Evolutionary conservation across 2,329 filamentous ascomycete genomes (phyloP).

Genomic region (Lecanicillium sp.): DNA sequence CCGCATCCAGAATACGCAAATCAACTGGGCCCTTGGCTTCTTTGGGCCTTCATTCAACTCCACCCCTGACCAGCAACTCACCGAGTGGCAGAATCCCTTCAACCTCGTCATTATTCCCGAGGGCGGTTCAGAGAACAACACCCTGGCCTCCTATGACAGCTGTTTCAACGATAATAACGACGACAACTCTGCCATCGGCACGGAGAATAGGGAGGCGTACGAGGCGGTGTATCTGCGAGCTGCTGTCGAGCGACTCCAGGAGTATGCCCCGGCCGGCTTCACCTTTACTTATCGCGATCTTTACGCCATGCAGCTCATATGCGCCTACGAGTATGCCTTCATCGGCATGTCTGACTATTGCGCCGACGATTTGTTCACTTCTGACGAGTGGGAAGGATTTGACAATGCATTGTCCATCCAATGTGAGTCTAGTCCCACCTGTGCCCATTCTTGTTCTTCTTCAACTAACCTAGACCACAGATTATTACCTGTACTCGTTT

Average conservation of each 20-base stretch:
- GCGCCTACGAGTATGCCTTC: slow-evolving; percentile 44
- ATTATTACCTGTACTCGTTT: slow-evolving; percentile 71
- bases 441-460: neutral
- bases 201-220: slow-evolving; percentile 34
- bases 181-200: slow-evolving; percentile 27
- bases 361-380: slow-evolving; percentile 48
- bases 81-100: slow-evolving; percentile 31
- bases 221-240: slow-evolving; percentile 34
- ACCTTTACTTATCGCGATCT: slow-evolving; percentile 40
- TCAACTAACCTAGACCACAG: slow-evolving; percentile 15
- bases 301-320: slow-evolving; percentile 44
- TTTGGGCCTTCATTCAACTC: slow-evolving; percentile 38
- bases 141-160: slow-evolving; percentile 37
- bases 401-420: slow-evolving; percentile 45
- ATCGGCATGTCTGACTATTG: slow-evolving; percentile 55
- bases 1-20: slow-evolving; percentile 46
- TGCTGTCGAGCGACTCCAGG: slow-evolving; percentile 37
- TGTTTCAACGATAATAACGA: slow-evolving; percentile 33
- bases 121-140: slow-evolving; percentile 59
- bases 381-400: slow-evolving; percentile 61
- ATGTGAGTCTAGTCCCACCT: slow-evolving; percentile 24
- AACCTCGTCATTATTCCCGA: slow-evolving; percentile 59
- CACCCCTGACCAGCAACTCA: slow-evolving; percentile 27
- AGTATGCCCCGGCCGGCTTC: slow-evolving; percentile 39
- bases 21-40: slow-evolving; percentile 44